phyloP scores from a whole-genome alignment of 1,139 yeast genomes.

The Casaregolazyma suthepensis region DNA sequence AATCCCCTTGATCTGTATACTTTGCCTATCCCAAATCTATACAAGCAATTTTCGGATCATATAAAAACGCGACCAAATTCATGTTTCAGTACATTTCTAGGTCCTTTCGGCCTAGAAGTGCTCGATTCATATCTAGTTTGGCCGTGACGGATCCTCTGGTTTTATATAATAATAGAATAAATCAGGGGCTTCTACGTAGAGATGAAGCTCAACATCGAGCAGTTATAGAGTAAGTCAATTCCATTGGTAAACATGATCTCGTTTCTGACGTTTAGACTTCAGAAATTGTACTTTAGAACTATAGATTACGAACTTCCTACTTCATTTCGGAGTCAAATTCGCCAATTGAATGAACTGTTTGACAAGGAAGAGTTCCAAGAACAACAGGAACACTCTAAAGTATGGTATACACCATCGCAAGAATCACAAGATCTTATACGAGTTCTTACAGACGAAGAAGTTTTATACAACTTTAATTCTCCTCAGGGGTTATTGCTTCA shows the following conservation, averaged over 20 bases:
- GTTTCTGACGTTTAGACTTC: conserved; percentile 32
- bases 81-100: neutral
- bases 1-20: neutral
- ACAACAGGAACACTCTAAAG: conserved; percentile 13
- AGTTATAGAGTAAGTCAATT: conserved; percentile 42
- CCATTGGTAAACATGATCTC: neutral
- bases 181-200: conserved; percentile 44
- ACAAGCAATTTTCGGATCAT: neutral
- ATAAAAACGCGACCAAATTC: neutral
- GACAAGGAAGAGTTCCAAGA: conserved; percentile 16
- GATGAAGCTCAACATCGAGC: conserved; percentile 59
- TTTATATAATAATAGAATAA: conserved; percentile 50
- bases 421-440: conserved; percentile 37
- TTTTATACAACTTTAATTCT: conserved; percentile 46
- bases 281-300: conserved; percentile 53
- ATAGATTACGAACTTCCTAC: conserved; percentile 56
- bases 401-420: conserved; percentile 23
- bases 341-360: conserved; percentile 23
- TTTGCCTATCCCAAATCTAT: neutral
- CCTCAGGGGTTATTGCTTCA: conserved; percentile 63
- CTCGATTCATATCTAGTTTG: conserved; percentile 19
- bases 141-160: conserved; percentile 60
- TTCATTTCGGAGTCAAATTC: conserved; percentile 42
- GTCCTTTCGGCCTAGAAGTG: neutral
- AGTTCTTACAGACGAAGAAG: conserved; percentile 60